phyloP scores from a whole-genome alignment of 2,329 filamentous ascomycete species.

The Drechmeria coniospora region DNA sequence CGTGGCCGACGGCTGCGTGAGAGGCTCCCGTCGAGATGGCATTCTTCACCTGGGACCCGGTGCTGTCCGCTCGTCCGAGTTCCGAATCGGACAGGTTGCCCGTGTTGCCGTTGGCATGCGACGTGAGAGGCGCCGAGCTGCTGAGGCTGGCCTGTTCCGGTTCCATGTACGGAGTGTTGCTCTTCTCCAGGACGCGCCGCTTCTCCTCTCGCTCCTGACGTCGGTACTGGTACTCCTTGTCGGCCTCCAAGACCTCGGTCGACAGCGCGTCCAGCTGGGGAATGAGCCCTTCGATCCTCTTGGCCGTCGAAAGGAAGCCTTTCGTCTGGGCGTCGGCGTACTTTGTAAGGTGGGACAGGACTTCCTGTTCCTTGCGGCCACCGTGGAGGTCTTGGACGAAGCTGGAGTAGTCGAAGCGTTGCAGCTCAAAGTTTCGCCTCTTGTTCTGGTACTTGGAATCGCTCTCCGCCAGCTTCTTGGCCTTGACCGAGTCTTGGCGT shows the following conservation, averaged over 20 bases:
- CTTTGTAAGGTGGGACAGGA: constrained; percentile 83
- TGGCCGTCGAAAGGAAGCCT: constrained; percentile 66
- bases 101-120: constrained; percentile 27
- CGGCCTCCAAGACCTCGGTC: constrained; percentile 76
- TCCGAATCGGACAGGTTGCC: constrained; percentile 49
- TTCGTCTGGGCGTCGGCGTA: constrained; percentile 85
- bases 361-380: constrained; percentile 94
- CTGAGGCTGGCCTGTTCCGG: constrained; percentile 41
- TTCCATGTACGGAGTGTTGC: constrained; percentile 57
- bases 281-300: constrained; percentile 72
- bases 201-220: constrained; percentile 94
- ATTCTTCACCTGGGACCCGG: constrained; percentile 48
- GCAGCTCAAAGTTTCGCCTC: constrained; percentile 86
- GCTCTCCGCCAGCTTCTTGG: constrained; percentile 90
- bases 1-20: constrained; percentile 13
- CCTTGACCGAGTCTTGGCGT: constrained; percentile 85
- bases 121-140: constrained; percentile 15
- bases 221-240: constrained; percentile 94
- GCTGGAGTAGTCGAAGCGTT: constrained; percentile 95
- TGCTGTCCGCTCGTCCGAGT: constrained; percentile 58
- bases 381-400: constrained; percentile 99
- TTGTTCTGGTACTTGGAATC: constrained; percentile 95
- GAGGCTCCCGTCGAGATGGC: constrained; percentile 29
- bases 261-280: constrained; percentile 83
- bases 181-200: constrained; percentile 76